Base-by-base conservation (phyloP, 2,329 filamentous ascomycete genomes). In the Beauveria scarabaeidicola region DNA sequence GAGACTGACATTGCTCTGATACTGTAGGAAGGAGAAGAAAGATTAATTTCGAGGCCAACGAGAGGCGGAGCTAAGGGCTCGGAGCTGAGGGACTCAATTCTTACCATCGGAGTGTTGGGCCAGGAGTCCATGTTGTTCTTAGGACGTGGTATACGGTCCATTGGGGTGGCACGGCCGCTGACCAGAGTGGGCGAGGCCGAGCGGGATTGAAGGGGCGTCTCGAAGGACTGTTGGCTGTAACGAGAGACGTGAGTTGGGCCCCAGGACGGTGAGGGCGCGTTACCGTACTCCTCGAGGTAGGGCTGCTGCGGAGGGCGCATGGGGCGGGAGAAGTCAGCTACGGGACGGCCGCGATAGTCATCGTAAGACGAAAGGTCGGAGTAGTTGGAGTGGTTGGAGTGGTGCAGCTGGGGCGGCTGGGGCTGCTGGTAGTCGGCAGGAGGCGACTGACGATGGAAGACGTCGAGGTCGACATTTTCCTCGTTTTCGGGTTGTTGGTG, bases 1-100 rank as follows among this genome's bases (percentile, higher is more conserved):
- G 40, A 77, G 68, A 61, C 73, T 77, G 52, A 74, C 68, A 52
- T 75, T 69, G 67, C 75, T 77, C 64, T 75, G 74, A 61, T 74
- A 72, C 75, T 77, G 64, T 60, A 63, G 13, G 15, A 13, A 40
- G 29, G 25, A 32, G 6, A 17, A 51, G 7, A 11, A 9, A 32
- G 19, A 48, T 62, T 27, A 61, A 63, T 36, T 62, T 40, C 3
- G 15, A 38, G 15, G 19, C 7, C 25, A 29, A 21, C 5, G 6
- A 19, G 19, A 25, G 15, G 59, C 38, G 50, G 40, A 55, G 25
- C 27, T 8, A 43, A 38, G 23, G 15, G 15, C 25, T 46, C 36
- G 27, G 48, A 23, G 50, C 40, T 48, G 27, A 15, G 10, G n/a
- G 38, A 21, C 19, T 25, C 29, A 9, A 8, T 36, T 61, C 61